These are phyloP conservation scores for Solanum stenotomum DNA, from an alignment of 257 asterid genomes.

Conservation along the genomic window DNA sequence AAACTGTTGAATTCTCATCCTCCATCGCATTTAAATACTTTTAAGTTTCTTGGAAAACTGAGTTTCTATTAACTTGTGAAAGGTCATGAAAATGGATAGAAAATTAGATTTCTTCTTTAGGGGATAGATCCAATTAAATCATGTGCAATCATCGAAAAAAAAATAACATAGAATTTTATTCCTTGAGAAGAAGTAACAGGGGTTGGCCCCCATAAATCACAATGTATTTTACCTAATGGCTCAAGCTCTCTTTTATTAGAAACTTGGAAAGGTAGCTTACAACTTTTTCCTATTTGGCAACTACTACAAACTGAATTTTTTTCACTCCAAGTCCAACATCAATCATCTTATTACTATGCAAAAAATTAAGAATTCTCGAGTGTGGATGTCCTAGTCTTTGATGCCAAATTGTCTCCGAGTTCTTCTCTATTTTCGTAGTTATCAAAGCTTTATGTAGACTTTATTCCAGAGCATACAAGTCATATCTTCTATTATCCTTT, in stretches of 20 bases:
- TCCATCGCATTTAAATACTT: neutral
- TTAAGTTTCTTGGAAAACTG: neutral
- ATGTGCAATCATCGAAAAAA: neutral
- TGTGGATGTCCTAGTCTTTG: neutral
- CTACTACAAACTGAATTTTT: too few species aligned
- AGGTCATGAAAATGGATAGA: neutral
- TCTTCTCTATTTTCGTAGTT: neutral
- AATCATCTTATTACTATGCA: neutral
- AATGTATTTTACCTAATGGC: neutral
- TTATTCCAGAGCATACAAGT: neutral
- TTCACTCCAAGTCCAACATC: neutral
- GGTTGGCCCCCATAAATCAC: neutral
- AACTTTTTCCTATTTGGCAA: too few species aligned
- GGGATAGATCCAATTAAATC: neutral
- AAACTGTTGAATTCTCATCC: neutral
- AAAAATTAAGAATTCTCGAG: neutral
- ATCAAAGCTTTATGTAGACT: neutral
- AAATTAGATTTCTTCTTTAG: neutral
- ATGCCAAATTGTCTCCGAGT: neutral
- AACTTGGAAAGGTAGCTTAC: neutral
- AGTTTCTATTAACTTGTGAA: neutral
- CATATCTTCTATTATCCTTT: neutral
- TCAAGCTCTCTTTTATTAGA: neutral
- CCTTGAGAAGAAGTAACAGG: neutral
- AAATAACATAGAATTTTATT: neutral